These are phyloP conservation scores for Helichrysum umbraculigerum DNA, from an alignment of 129 eudicot species.

Conservation along the genomic window DNA sequence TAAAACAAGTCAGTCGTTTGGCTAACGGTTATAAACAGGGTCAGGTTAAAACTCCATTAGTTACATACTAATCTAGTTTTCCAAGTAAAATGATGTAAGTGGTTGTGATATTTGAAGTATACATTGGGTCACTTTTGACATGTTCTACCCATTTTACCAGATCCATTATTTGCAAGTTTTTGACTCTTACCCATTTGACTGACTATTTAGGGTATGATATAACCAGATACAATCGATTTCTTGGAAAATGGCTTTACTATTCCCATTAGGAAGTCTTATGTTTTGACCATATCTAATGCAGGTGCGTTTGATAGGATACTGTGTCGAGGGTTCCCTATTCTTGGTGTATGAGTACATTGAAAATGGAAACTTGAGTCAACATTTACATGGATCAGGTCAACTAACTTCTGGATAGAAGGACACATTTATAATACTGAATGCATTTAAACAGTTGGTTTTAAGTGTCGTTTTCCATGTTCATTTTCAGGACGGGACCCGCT, in stretches of 20 bases:
- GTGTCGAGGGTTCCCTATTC: constrained; percentile 89
- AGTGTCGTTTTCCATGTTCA: background rate
- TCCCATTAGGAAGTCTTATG: background rate
- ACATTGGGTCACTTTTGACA: background rate
- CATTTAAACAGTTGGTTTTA: constrained; percentile 10
- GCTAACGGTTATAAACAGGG: background rate
- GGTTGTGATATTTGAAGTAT: background rate
- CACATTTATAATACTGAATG: background rate
- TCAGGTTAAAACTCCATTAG: background rate
- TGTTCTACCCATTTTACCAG: background rate
- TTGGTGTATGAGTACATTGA: constrained; percentile 86
- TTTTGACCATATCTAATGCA: constrained; percentile 34
- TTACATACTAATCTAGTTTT: background rate
- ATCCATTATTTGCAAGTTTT: background rate
- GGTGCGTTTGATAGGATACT: constrained; percentile 97
- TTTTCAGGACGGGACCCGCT: constrained; percentile 66
- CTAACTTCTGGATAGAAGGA: constrained; percentile 17
- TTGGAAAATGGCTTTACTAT: background rate
- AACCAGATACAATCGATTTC: background rate
- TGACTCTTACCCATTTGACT: background rate
- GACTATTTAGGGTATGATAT: background rate
- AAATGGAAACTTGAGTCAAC: constrained; percentile 91
- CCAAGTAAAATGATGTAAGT: background rate
- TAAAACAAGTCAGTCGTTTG: background rate
- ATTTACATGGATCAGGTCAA: constrained; percentile 82